phyloP scores from a whole-genome alignment of 2,329 filamentous ascomycete genomes.

The Verticillium alfalfae region DNA sequence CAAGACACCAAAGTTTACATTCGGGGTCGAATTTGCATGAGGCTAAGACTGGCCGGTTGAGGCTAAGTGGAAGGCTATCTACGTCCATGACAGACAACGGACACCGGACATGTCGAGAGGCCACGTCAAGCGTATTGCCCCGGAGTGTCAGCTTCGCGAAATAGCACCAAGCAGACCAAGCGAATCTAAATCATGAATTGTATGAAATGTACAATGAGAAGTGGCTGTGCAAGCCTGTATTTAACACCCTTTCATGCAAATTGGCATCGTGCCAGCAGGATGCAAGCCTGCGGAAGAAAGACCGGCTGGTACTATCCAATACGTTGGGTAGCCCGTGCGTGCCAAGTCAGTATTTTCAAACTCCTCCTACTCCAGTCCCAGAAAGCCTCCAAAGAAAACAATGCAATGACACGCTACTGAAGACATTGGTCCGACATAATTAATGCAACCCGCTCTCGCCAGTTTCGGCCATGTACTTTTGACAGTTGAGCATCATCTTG shows the following conservation, averaged over 20 bases:
- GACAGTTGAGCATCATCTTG: constrained; percentile 52
- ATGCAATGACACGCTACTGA: neutral
- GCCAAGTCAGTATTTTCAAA: neutral
- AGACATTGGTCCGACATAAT: neutral
- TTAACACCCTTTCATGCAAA: neutral
- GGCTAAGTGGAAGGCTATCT: no score
- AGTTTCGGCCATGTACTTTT: constrained; percentile 42
- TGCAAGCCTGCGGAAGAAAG: neutral
- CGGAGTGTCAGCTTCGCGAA: no score
- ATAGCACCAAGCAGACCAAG: no score
- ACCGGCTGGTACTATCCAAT: neutral
- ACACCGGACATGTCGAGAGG: no score
- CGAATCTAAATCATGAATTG: no score
- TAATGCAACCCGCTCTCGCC: constrained; percentile 35
- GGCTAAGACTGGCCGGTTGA: no score
- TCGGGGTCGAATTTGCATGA: no score
- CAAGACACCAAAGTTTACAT: no score
- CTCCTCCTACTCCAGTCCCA: neutral
- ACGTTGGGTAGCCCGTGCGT: neutral
- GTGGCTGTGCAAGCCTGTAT: neutral
- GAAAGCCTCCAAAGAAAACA: neutral
- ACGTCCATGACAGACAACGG: no score
- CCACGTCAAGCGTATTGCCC: no score
- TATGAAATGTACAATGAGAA: neutral
- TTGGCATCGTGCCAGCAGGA: neutral